These are phyloP conservation scores for Ensete glaucum DNA, from an alignment of 176 grass and related monocot genomes.

Conservation along the genomic window DNA sequence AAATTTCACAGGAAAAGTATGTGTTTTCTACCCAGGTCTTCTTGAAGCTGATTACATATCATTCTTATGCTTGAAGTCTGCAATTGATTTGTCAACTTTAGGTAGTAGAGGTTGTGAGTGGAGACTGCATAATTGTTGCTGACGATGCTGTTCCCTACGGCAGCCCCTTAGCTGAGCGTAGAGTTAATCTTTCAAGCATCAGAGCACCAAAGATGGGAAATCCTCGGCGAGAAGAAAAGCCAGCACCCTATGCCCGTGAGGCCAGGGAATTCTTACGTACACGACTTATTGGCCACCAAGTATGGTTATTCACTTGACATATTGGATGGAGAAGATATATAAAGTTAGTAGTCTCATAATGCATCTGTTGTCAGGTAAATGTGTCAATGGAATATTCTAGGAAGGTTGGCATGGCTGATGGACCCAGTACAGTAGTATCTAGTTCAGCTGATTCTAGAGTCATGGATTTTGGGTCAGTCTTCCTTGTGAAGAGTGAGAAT, in stretches of 20 bases:
- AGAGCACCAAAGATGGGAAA: conserved; percentile 83
- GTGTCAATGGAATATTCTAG: conserved; percentile 97
- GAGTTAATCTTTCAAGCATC: conserved; percentile 88
- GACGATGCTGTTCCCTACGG: conserved; percentile 71
- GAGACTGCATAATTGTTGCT: conserved; percentile 86
- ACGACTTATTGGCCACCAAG: conserved; percentile 84
- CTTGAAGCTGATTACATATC: neutral
- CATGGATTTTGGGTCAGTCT: conserved; percentile 91
- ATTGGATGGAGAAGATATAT: conserved; percentile 8
- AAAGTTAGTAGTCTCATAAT: neutral
- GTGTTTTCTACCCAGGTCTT: conserved; percentile 1
- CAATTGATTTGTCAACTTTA: conserved; percentile 23
- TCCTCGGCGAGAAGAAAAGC: conserved; percentile 56
- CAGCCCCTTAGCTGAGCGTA: conserved; percentile 69
- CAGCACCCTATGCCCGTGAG: conserved; percentile 70
- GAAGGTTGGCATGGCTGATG: conserved; percentile 51
- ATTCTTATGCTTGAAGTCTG: conserved; percentile 6
- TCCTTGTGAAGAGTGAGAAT: conserved; percentile 49
- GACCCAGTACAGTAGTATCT: conserved; percentile 32
- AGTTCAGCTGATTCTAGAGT: conserved; percentile 50
- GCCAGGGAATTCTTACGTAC: conserved; percentile 85
- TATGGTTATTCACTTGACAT: conserved; percentile 20
- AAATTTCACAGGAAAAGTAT: conserved; percentile 88
- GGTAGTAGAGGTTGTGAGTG: conserved; percentile 97
- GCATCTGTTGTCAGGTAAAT: conserved; percentile 41